Conservation (phyloP, 129 eudicot genomes). For the Flaveria bidentis region DNA sequence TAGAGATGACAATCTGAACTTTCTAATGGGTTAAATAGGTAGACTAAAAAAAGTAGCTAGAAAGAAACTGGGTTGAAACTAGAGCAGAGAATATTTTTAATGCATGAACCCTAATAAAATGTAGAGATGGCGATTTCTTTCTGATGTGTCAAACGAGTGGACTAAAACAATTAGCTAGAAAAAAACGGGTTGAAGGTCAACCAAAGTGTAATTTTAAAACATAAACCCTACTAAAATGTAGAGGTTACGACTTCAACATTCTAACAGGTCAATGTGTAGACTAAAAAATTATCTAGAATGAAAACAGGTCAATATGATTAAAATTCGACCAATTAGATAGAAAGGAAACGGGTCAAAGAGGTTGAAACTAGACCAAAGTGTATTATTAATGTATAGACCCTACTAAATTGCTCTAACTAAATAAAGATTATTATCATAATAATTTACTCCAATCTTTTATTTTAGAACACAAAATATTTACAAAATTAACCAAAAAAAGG, state of each 20-base stretch:
- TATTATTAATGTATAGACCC: not conserved
- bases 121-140: not conserved
- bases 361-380: not conserved
- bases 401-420: not conserved
- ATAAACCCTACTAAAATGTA: not conserved
- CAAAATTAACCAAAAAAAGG: not conserved
- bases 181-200: not conserved
- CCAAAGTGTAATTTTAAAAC: not conserved
- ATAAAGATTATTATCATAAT: not conserved
- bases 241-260: not conserved
- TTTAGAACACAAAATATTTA: not conserved
- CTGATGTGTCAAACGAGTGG: not conserved
- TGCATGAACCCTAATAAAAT: not conserved
- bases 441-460: not conserved
- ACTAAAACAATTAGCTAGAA: not conserved
- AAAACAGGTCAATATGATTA: not conserved
- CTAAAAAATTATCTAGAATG: not conserved
- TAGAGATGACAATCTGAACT: not conserved
- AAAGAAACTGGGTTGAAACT: not conserved
- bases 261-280: not conserved
- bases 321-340: not conserved
- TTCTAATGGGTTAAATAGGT: not conserved
- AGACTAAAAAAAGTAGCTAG: not conserved
- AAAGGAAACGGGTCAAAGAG: not conserved
- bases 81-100: not conserved